A percentile compares a stretch with the other conserved stretches of the same genome.
These are phyloP conservation scores for Paracamarosporium sp. DNA, from an alignment of 2,329 filamentous ascomycete species.

Conservation along the genomic window DNA sequence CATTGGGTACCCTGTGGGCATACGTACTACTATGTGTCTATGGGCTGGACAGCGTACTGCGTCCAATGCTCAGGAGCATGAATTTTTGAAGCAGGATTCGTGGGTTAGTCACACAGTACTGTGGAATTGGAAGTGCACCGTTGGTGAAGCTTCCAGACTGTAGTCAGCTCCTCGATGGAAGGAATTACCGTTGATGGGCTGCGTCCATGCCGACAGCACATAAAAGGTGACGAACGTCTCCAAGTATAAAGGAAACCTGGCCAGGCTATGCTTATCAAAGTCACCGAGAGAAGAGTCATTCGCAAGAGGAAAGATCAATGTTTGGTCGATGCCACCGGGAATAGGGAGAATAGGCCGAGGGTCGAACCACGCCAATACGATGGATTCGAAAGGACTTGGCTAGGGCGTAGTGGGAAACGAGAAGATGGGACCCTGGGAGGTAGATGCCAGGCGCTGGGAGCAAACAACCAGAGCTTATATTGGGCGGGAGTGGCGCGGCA, in stretches of 20 bases:
- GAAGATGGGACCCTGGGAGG: not conserved
- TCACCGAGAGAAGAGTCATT: not conserved
- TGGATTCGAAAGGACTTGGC: not conserved
- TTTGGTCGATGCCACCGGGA: not conserved
- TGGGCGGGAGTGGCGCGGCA: not conserved
- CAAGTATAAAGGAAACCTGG: not conserved
- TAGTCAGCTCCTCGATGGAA: no score
- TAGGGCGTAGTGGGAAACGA: not conserved
- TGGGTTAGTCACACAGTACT: no score
- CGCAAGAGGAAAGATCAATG: not conserved
- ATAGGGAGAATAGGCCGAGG: not conserved
- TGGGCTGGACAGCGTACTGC: no score
- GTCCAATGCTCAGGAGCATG: no score
- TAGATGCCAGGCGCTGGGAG: not conserved
- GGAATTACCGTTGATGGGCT: no score
- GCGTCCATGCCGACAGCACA: no score
- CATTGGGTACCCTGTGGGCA: no score
- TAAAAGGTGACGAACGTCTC: not conserved
- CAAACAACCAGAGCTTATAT: not conserved
- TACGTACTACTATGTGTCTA: no score
- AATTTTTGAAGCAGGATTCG: no score
- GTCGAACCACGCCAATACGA: not conserved
- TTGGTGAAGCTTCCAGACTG: no score
- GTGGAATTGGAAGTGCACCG: no score
- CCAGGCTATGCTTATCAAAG: not conserved